Evolutionary conservation across 2,329 filamentous ascomycete species (phyloP).

Genomic region (Fusarium globosum): DNA sequence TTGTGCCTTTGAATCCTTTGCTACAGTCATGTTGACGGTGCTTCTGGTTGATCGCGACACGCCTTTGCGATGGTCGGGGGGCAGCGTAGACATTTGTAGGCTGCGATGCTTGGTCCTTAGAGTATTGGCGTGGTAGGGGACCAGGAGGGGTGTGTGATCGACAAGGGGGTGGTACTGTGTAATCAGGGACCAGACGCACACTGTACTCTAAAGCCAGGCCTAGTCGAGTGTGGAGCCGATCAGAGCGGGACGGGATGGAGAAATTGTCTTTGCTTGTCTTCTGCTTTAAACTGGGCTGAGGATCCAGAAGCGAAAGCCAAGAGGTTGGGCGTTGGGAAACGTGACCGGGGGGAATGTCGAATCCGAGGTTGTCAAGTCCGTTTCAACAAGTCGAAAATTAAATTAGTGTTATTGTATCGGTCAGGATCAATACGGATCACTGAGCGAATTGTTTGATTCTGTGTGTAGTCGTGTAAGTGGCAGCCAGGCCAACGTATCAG

Average conservation of each 20-base stretch:
- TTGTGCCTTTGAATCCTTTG: constrained; percentile 68
- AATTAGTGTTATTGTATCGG: constrained; percentile 46
- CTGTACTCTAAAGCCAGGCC: constrained; percentile 26
- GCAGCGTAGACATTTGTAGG: constrained; percentile 72
- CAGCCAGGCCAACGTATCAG: constrained; percentile 45
- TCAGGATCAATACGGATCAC: constrained; percentile 41
- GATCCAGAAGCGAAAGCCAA: constrained; percentile 39
- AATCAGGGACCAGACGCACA: constrained; percentile 2
- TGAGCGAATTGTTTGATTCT: constrained; percentile 36
- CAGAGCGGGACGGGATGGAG: constrained; percentile 47
- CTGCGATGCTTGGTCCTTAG: constrained; percentile 50
- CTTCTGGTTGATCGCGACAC: constrained; percentile 59
- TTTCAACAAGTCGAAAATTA: constrained; percentile 45
- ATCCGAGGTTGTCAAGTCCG: constrained; percentile 39
- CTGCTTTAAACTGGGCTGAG: constrained; percentile 23
- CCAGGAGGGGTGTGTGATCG: constrained; percentile 42
- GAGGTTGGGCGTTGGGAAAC: constrained; percentile 41
- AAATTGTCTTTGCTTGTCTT: constrained; percentile 32
- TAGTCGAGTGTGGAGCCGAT: constrained; percentile 40
- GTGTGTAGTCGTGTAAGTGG: constrained; percentile 42
- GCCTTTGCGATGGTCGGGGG: constrained; percentile 68
- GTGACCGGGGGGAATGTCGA: constrained; percentile 34
- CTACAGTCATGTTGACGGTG: constrained; percentile 70
- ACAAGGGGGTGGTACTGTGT: constrained; percentile 42
- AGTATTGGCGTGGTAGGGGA: constrained; percentile 42